Percentiles rank a stretch among this genome's conserved stretches.
Conservation (phyloP, 2,329 filamentous ascomycete genomes). For the Xylariaceae sp. region DNA sequence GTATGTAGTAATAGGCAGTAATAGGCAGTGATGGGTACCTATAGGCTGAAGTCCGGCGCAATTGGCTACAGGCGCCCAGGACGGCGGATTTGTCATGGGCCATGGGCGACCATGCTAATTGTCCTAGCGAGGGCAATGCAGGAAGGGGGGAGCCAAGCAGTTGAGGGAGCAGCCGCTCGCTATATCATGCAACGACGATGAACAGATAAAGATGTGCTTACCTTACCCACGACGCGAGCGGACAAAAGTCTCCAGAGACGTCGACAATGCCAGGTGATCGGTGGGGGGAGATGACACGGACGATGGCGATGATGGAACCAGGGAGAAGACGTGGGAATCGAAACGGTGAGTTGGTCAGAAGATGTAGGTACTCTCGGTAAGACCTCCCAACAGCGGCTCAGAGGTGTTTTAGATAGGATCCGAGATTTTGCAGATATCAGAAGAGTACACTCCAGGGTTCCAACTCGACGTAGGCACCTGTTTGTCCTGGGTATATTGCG, state of each 20-base stretch:
- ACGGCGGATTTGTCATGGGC: too few species aligned
- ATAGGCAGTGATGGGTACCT: too few species aligned
- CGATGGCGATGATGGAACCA: neutral
- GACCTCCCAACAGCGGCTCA: too few species aligned
- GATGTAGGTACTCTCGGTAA: neutral
- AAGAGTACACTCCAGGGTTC: neutral
- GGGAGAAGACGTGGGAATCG: neutral
- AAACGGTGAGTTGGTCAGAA: neutral
- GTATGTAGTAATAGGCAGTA: too few species aligned
- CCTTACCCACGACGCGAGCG: neutral
- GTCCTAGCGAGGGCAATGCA: neutral
- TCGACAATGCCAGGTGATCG: neutral
- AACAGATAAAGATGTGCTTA: constrained; percentile 3
- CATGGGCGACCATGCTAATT: too few species aligned
- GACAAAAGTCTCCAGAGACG: neutral
- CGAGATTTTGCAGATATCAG: neutral
- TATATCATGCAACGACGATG: neutral
- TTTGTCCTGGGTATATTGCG: neutral
- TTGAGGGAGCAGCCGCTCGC: neutral
- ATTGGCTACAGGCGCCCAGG: too few species aligned
- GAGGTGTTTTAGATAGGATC: too few species aligned
- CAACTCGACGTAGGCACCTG: neutral
- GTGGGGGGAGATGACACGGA: neutral
- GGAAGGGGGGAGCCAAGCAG: neutral
- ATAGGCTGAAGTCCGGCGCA: too few species aligned